Evolutionary conservation across 2,329 filamentous ascomycete genomes (phyloP), one percentile per base, ranked within the genome.

Genomic region (Fusarium longipes): DNA sequence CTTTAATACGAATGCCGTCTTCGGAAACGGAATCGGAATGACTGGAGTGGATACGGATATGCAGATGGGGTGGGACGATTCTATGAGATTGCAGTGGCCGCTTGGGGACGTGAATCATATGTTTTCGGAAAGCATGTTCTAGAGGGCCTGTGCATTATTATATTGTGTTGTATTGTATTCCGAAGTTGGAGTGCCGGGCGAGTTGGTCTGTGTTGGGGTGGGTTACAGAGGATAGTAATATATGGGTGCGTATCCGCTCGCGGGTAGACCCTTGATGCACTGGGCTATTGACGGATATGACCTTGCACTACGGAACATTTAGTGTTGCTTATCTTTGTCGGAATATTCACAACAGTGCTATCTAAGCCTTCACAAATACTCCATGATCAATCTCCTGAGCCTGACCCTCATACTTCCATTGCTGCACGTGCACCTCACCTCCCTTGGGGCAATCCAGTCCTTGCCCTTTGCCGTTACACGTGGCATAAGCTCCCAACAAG

Each of bases 21-120:
- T 43, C n/a, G 40, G 40, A 29, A 27, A 25, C 40, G 40, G 40
- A 18, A 43, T 43, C n/a, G 24, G 24, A 29, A 43, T 44, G 9
- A 17, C 35, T 2, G n/a, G 36, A 9, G 14, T 63, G 17, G 63
- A 66, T 36, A 66, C 51, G 8, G 63, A 66, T 11, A 67, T 66
- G 30, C 57, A 67, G 3, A 48, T 66, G n/a, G 53, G 47, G 3
- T 66, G 63, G 63, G 49, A 63, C n/a, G 63, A 66, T 29, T 58
- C 63, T 8, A 22, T 67, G 11, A 36, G 57, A 2, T 33, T 66
- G 5, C 63, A 66, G 20, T 66, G 63, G 63, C 63, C 63, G 4
- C 51, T 66, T 11, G 63, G 63, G 1, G 63, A 66, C 22, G 63
- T 67, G 5, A 67, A 63, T 14, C 63, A 66, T 30, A 67, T 66